These are phyloP conservation scores for Bipolaris sorokiniana DNA, from an alignment of 2,329 filamentous ascomycete species.

Conservation along the genomic window DNA sequence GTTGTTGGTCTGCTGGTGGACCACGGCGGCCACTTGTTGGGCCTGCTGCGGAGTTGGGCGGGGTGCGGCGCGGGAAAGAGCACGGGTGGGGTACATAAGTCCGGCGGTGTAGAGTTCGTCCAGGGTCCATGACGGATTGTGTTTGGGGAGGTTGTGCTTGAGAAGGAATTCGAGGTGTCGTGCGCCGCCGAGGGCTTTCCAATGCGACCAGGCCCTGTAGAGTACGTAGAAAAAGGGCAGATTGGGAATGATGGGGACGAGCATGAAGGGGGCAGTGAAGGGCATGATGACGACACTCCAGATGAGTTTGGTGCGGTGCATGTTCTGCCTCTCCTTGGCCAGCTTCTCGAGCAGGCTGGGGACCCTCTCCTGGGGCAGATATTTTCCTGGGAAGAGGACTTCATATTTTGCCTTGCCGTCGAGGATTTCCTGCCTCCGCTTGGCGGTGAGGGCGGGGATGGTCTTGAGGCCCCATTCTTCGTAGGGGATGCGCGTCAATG, in stretches of 20 bases:
- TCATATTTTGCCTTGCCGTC: slow-evolving; percentile 69
- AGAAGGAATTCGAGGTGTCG: slow-evolving; percentile 84
- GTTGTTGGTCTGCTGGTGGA: slow-evolving; percentile 50
- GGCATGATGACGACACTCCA: slow-evolving; percentile 71
- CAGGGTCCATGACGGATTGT: slow-evolving; percentile 70
- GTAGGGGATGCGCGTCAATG: slow-evolving; percentile 86
- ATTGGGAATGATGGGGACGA: slow-evolving; percentile 88
- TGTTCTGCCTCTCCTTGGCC: slow-evolving; percentile 77
- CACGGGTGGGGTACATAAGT: slow-evolving; percentile 52
- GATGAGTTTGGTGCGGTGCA: slow-evolving; percentile 78
- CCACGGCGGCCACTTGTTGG: slow-evolving; percentile 46
- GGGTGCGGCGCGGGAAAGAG: slow-evolving; percentile 49
- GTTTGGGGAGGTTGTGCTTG: slow-evolving; percentile 71
- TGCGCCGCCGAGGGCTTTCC: slow-evolving; percentile 75
- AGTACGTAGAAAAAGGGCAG: slow-evolving; percentile 95
- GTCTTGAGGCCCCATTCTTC: slow-evolving; percentile 99
- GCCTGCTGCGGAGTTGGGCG: slow-evolving; percentile 48
- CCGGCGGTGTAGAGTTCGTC: slow-evolving; percentile 73
- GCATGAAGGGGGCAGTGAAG: slow-evolving; percentile 77
- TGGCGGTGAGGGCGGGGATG: slow-evolving; percentile 78
- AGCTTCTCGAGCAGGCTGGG: slow-evolving; percentile 70
- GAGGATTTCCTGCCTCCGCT: slow-evolving; percentile 68
- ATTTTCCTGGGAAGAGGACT: slow-evolving; percentile 75
- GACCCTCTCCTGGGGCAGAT: slow-evolving; percentile 70
- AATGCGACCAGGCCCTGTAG: slow-evolving; percentile 73